phyloP scores from a whole-genome alignment of 1,284 basidiomycete species.

The Heterobasidion irregulare region DNA sequence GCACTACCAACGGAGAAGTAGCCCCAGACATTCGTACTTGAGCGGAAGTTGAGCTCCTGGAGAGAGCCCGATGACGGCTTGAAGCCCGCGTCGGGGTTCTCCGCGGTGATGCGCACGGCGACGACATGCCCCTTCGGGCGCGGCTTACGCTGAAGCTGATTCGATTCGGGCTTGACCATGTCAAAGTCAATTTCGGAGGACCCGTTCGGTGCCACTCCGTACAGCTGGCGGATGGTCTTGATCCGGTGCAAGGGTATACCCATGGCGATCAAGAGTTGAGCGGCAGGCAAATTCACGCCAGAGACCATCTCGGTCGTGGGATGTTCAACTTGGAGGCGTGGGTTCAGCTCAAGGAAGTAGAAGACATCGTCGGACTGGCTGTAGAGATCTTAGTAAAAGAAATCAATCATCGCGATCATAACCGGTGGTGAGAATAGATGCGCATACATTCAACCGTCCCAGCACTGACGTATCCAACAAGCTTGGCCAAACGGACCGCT shows the following conservation, averaged over 20 bases:
- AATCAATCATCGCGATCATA: neutral
- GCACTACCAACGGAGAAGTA: conserved; percentile 97
- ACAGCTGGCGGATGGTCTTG: conserved; percentile 92
- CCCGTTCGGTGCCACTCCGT: conserved; percentile 86
- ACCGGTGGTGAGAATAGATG: neutral
- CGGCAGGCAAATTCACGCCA: conserved; percentile 96
- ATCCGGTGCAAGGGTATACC: conserved; percentile 96
- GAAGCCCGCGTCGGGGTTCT: conserved; percentile 99
- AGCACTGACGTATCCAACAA: conserved; percentile 98
- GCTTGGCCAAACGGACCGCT: conserved; percentile 93
- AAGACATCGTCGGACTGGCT: conserved; percentile 91
- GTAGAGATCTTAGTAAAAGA: conserved; percentile 69
- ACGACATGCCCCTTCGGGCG: conserved; percentile 98
- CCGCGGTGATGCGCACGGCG: conserved; percentile 98
- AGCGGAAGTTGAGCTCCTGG: conserved; percentile 99
- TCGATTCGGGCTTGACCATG: conserved; percentile 81
- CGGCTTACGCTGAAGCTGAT: conserved; percentile 89
- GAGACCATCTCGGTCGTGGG: conserved; percentile 99
- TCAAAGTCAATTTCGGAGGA: conserved; percentile 96
- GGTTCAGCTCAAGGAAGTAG: conserved; percentile 98
- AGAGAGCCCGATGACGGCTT: conserved; percentile 97
- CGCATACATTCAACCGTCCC: conserved; percentile 93
- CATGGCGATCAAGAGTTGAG: conserved; percentile 98
- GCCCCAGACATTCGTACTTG: conserved; percentile 98
- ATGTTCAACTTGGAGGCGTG: conserved; percentile 98